Conservation (phyloP, 306 rosid species). For the Cicer bijugum region DNA sequence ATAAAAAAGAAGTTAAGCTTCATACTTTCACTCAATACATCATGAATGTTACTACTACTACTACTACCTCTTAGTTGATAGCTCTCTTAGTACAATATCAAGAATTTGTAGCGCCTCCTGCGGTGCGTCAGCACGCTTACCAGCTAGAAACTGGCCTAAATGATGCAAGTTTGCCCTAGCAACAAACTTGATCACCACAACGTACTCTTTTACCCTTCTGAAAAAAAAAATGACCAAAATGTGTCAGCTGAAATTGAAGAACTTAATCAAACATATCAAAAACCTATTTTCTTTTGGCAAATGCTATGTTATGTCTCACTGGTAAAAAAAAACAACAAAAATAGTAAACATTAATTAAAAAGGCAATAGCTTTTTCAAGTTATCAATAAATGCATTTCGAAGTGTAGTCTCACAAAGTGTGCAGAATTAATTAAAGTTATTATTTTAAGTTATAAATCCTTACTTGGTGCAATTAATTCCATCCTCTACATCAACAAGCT, state of each 20-base stretch:
- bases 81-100: constrained; percentile 89
- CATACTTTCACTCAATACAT: background rate
- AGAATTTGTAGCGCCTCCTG: constrained; percentile 91
- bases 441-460: constrained; percentile 39
- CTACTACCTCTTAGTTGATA: constrained; percentile 74
- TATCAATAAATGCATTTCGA: constrained; percentile 14
- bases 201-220: constrained; percentile 81
- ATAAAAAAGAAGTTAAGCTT: background rate
- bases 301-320: background rate
- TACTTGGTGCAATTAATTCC: constrained; percentile 77
- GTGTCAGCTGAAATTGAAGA: constrained; percentile 34
- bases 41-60: constrained; percentile 33
- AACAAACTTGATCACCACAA: constrained; percentile 84
- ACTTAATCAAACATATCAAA: constrained; percentile 12
- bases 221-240: constrained; percentile 29
- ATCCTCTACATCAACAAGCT: constrained; percentile 74
- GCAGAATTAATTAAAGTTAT: constrained; percentile 46
- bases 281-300: constrained; percentile 1
- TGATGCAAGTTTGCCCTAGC: constrained; percentile 95
- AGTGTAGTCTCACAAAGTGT: background rate
- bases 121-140: constrained; percentile 88
- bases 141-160: constrained; percentile 91
- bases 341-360: background rate
- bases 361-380: background rate
- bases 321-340: background rate